Base-by-base conservation (phyloP, 257 asterid genomes). In the Scutellaria minor region DNA sequence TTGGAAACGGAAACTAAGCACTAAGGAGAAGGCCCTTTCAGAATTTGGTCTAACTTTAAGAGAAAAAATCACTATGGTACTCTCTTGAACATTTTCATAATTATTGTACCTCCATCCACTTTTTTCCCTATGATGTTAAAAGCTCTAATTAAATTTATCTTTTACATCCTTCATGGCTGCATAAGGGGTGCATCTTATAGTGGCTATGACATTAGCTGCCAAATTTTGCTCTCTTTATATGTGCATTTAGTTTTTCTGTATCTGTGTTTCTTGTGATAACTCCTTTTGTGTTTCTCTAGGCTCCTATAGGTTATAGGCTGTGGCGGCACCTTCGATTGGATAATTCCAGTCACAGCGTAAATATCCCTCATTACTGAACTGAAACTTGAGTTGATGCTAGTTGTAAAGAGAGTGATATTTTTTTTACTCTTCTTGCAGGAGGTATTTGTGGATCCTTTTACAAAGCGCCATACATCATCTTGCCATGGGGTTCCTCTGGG, bases 401-500 rank as follows among this genome's bases (percentile, higher is more conserved):
- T 52, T 54, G 35, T 39, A 47, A 54, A 58, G 42, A 77, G 50
- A 68, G 64, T 73, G 68, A 55, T 59, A 7, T 59, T 51, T 58
- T 54, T 61, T 13, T 31, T 31, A 68, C 59, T 82, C 54, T 56
- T 82, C 76, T 70, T 86, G 86, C 86, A 95, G 97, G 85, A 78
- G 18, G 80, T 79, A 64, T 90, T 95, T 82, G 1, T 92, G n/a
- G 84, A 95, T 83, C 99, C 99, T 82, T 95, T 92, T 73, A 70
- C 82, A 31, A 88, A 85, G 81, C 97, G 98, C 58, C 74, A 75
- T 20, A 64, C 89, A 48, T 79, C 97, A 64, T 88, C 99, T 72
- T 87, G 97, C 85, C 96, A 85, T 53, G 98, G 98, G 71, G 97
- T 92, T 79, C 99, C 99, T 70, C 8, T 95, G 53, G 99, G 99